Conservation (phyloP, 176 grass and related monocot genomes). For the Cenchrus fungigraminus region DNA sequence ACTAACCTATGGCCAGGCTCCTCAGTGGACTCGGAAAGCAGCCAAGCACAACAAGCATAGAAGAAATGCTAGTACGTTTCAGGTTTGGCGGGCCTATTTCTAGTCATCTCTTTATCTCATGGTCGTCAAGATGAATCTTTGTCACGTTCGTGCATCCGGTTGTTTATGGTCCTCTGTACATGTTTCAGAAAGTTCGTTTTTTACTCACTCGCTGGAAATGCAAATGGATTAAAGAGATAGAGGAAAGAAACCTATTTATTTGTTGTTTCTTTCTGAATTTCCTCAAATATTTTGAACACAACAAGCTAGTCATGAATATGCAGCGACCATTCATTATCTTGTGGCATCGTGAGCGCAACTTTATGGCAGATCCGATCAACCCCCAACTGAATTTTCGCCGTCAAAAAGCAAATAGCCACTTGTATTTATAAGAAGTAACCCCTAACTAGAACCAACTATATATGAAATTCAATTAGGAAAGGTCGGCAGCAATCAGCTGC, state of each 20-base stretch:
- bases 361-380: constrained; percentile 17
- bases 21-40: constrained; percentile 3
- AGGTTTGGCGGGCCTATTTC: constrained; percentile 18
- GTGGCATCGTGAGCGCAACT: background rate
- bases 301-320: background rate
- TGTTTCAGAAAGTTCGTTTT: background rate
- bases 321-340: background rate
- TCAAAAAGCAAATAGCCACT: background rate
- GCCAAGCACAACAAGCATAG: background rate
- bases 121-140: background rate
- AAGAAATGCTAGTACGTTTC: background rate
- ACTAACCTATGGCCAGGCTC: constrained; percentile 15
- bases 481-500: background rate
- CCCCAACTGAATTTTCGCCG: constrained; percentile 4
- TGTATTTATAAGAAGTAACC: background rate
- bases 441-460: background rate
- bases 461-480: background rate
- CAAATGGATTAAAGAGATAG: background rate
- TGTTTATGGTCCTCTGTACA: background rate
- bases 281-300: background rate
- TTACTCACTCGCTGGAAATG: background rate
- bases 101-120: constrained; percentile 24
- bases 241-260: background rate
- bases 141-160: background rate
- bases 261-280: background rate